Base-by-base conservation (phyloP, 257 asterid genomes). In the Datura wrightii region DNA sequence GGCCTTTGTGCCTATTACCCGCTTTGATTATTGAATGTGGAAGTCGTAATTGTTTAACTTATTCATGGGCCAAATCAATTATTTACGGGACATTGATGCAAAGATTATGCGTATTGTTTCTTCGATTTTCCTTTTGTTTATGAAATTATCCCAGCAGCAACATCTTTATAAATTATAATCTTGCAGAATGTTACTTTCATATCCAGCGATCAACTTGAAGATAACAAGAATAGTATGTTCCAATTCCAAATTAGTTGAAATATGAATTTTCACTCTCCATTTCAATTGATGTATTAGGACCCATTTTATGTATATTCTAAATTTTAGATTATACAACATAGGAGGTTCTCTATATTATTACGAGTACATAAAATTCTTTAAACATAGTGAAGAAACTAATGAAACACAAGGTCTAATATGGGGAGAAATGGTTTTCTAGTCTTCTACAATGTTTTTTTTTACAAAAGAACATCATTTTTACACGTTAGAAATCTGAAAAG, bases 1-100 rank as follows among this genome's bases (percentile, higher is more conserved):
- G 14, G 41, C 41, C 31, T 44, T 39, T 46, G 53, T 69, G 79
- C 53, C 34, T 41, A 39, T 41, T 41, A 41, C 53, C 16, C 79
- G 2, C 54, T 69, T 69, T 69, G 65, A 15, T 78, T 78, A 78
- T 52, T 8, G 82, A 31, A 34, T 52, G 34, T 15, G 82, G 82
- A 13, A 10, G 31, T 78, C 46, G 10, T 50, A 34, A 52, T 78
- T 78, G 19, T 34, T 50, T 52, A 24, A 13, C 8, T 14, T 13
- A 52, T 78, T 78, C 15, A 52, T 24, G 1, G 1, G 81, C 24
- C 60, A 24, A 24, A 74, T 74, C 13, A 74, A 74, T 0, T 48
- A 31, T 13, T 24, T 48, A 48, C 3, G 81, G 44, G 14, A 76
- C 24, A 76, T 76, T 6, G 81, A 76, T 48, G 59, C 81, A 11